Percentiles rank a stretch among this genome's conserved stretches.
Conservation (phyloP, 805 yeast species). For the Starmerella bombicola region DNA sequence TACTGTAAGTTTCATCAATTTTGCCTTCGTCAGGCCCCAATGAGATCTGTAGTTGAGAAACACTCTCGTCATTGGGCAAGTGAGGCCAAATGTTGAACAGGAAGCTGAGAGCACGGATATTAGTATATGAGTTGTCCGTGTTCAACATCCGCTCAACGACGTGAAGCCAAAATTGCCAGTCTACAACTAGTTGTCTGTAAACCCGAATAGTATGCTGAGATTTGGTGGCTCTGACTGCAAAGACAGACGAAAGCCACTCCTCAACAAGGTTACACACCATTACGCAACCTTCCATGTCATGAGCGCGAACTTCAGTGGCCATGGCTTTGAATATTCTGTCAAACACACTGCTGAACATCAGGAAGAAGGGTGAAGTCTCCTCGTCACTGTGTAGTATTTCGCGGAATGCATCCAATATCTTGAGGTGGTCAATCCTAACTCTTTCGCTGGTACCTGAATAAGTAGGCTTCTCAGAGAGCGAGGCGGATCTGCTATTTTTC, state of each 20-base stretch:
- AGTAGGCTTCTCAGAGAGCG: background rate
- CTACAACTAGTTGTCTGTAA: conserved; percentile 29
- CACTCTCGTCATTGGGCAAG: conserved; percentile 27
- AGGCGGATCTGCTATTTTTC: background rate
- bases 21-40: no score
- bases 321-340: conserved; percentile 31
- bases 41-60: no score
- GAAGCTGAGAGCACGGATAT: conserved; percentile 51
- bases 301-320: conserved; percentile 26
- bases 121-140: conserved; percentile 49
- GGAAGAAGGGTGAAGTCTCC: conserved; percentile 25
- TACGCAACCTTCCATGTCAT: conserved; percentile 30
- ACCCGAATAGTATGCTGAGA: background rate
- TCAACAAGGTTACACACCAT: conserved; percentile 33
- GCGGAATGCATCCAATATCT: conserved; percentile 27
- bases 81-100: conserved; percentile 64
- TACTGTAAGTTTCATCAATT: conserved; percentile 26
- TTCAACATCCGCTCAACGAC: conserved; percentile 47
- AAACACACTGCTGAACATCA: conserved; percentile 27
- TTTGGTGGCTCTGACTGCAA: conserved; percentile 8
- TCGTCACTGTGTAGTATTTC: conserved; percentile 32
- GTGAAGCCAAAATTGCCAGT: conserved; percentile 70
- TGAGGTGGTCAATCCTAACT: conserved; percentile 27
- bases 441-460: conserved; percentile 1
- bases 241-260: conserved; percentile 29